Evolutionary conservation across 1,284 basidiomycete genomes (phyloP).

Genomic region (Ganoderma multipileum): DNA sequence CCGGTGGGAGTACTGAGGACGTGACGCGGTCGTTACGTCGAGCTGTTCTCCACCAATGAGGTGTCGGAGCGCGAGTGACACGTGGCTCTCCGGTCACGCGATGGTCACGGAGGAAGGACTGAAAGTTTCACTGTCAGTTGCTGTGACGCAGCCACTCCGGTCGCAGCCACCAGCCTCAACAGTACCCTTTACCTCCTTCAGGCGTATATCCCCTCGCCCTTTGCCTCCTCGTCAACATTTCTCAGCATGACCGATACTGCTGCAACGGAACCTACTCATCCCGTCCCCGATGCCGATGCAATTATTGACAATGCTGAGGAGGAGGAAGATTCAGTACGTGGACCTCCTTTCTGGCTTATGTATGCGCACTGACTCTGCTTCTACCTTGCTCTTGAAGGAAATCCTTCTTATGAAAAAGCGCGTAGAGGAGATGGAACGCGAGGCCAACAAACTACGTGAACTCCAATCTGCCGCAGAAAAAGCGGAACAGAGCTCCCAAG

Average conservation of each 20-base stretch:
- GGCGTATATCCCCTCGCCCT: not conserved
- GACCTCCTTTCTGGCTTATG: not conserved
- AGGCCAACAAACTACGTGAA: conserved; percentile 89
- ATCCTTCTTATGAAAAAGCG: conserved; percentile 91
- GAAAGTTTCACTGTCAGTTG: not conserved
- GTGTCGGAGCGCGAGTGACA: not conserved
- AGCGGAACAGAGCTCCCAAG: conserved; percentile 43
- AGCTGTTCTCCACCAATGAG: not conserved
- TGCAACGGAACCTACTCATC: conserved; percentile 37
- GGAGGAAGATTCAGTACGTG: conserved; percentile 46
- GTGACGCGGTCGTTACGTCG: not conserved
- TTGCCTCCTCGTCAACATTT: not conserved
- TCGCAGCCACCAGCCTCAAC: not conserved
- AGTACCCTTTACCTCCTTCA: not conserved
- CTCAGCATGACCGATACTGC: conserved; percentile 42
- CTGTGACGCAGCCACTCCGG: not conserved
- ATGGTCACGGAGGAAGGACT: not conserved
- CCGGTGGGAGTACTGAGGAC: too few species aligned
- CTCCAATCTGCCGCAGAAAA: conserved; percentile 89
- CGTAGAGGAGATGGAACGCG: conserved; percentile 92
- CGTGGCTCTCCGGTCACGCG: not conserved
- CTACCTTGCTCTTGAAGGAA: conserved; percentile 57
- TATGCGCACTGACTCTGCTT: not conserved
- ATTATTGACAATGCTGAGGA: conserved; percentile 45
- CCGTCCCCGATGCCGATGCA: conserved; percentile 38